A percentile compares a stretch with the other conserved stretches of the same genome.
Conservation (phyloP, 2,329 filamentous ascomycete genomes). For the Trichoderma afroharzianum region DNA sequence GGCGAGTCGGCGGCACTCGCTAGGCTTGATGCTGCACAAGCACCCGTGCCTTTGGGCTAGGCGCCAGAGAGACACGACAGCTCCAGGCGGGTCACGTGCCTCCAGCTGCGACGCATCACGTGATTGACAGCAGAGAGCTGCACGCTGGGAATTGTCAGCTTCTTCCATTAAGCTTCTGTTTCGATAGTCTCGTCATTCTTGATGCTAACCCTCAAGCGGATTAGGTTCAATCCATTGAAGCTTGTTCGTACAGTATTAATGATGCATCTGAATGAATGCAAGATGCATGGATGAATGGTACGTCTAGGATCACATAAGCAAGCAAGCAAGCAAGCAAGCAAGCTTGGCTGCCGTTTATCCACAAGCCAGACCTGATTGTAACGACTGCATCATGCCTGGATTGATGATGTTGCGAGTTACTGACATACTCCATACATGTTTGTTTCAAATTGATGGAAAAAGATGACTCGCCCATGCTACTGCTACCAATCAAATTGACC, state of each 20-base stretch:
- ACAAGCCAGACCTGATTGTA: neutral
- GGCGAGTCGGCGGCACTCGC: conserved; percentile 12
- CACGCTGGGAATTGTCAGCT: neutral
- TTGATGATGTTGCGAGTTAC: neutral
- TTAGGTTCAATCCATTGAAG: neutral
- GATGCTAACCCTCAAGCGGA: neutral
- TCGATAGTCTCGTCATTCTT: neutral
- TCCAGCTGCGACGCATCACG: neutral
- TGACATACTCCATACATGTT: neutral
- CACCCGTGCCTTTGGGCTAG: conserved; percentile 31
- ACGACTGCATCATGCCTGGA: neutral
- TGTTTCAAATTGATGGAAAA: neutral
- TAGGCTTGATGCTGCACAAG: conserved; percentile 23
- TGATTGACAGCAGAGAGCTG: neutral
- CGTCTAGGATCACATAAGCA: neutral
- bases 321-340: neutral
- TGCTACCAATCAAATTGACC: neutral
- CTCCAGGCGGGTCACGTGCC: conserved; percentile 33
- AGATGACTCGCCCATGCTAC: neutral
- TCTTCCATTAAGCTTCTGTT: neutral
- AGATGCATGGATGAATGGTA: neutral
- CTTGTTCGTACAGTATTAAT: neutral
- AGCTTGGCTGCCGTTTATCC: neutral
- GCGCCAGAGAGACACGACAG: conserved; percentile 47
- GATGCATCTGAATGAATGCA: neutral